Evolutionary conservation across 306 rosid genomes (phyloP), one percentile per base, ranked within the genome.

Genomic region (Fragaria ananassa): DNA sequence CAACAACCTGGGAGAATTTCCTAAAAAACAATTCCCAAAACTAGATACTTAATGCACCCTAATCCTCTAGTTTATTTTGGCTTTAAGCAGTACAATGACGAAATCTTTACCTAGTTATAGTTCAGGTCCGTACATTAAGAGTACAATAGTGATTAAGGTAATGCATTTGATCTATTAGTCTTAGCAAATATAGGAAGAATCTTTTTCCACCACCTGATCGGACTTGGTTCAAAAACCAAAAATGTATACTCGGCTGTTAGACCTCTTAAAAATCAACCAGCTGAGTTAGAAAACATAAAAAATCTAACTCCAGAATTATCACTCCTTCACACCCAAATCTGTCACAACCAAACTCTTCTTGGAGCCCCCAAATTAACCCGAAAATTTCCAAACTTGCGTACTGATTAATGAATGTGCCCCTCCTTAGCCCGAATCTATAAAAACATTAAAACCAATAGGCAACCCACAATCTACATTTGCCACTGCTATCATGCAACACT

Each of bases 71-170:
- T 53, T 35, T 71, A 39, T 58, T 23, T 21, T 58, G 34, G 15
- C 1, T 41, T 45, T 41, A 14, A 41, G 23, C 68, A 73, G 54
- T 58, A 12, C 42, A 73, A 60, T 42, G 54, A 42, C 18, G 19
- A 74, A 58, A 17, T 14, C 14, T 25, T 29, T 8, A 44, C 31
- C 31, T 17, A 27, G 4, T 31, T 44, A 58, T 29, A 74, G 56
- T 18, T 74, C 21, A 25, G 46, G 21, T 74, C 69, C 31, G 13
- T 60, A 74, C n/a, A 74, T 60, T 74, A 44, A 29, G 45, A 42
- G 8, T 17, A 45, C 57, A 74, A 29, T 9, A 60, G 31, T 27
- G 56, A 49, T n/a, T 53, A 37, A 46, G 64, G 51, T 45, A 60
- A 14, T 44, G 44, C 29, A 42, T 42, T 27, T 39, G 23, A 70